A percentile compares a stretch with the other conserved stretches of the same genome.
These are phyloP conservation scores for Zasmidium citrigriseum DNA, from an alignment of 2,329 filamentous ascomycete species.

Conservation along the genomic window DNA sequence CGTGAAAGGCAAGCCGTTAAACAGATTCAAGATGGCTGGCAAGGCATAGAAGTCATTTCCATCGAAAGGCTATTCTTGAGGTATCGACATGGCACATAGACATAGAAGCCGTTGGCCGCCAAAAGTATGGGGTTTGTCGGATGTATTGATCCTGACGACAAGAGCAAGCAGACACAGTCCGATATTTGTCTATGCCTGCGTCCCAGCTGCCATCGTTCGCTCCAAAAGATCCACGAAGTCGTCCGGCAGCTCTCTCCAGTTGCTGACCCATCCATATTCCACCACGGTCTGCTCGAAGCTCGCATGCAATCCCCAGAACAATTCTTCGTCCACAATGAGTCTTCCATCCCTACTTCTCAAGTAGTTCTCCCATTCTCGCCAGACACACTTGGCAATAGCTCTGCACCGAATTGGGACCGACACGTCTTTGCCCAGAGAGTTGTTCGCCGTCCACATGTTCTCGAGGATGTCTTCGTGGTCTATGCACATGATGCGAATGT, in stretches of 20 bases:
- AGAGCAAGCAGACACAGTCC: no score
- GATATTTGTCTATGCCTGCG: neutral
- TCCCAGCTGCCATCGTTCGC: neutral
- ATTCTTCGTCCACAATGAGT: neutral
- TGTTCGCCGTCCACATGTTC: slow-evolving; percentile 12
- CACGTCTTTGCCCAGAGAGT: neutral
- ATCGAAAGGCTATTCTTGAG: neutral
- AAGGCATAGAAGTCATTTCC: slow-evolving; percentile 16
- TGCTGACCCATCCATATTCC: slow-evolving; percentile 1
- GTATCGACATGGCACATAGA: neutral
- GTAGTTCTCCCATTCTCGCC: slow-evolving; percentile 18
- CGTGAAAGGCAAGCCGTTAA: slow-evolving; percentile 62
- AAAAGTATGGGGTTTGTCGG: no score
- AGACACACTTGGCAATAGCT: slow-evolving; percentile 18
- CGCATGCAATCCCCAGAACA: neutral
- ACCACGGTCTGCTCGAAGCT: slow-evolving; percentile 8
- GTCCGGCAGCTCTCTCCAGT: neutral
- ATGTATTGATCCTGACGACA: no score
- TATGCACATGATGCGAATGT: slow-evolving; percentile 1
- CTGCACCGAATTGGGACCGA: slow-evolving; percentile 12
- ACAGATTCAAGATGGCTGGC: slow-evolving; percentile 59
- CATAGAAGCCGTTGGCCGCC: no score
- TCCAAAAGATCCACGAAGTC: neutral
- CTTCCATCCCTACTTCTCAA: slow-evolving; percentile 7
- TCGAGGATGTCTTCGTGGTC: slow-evolving; percentile 12